These are phyloP conservation scores for Chrysanthemum seticuspe DNA, from an alignment of 129 eudicot species.

Conservation along the genomic window DNA sequence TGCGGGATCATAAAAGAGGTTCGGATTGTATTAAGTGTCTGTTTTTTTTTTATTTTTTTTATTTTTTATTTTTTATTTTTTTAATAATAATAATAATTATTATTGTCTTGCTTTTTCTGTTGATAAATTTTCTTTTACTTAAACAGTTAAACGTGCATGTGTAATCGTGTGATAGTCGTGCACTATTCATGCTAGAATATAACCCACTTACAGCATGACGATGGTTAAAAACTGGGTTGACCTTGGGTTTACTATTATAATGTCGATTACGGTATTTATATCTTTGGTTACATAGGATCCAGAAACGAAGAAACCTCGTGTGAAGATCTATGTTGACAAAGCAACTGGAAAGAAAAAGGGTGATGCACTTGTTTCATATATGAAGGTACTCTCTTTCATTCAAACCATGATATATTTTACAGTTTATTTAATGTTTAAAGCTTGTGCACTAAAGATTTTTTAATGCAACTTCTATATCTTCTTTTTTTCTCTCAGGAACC, in stretches of 20 bases:
- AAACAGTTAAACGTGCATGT: no score
- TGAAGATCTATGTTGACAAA: slow-evolving; percentile 89
- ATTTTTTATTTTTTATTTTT: not conserved
- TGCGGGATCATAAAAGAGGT: slow-evolving; percentile 98
- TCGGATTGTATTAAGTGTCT: slow-evolving; percentile 17
- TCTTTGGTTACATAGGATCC: slow-evolving; percentile 63
- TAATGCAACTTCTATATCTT: not conserved
- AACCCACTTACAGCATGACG: no score
- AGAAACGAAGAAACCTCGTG: slow-evolving; percentile 94
- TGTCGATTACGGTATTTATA: not conserved
- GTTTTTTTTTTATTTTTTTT: not conserved
- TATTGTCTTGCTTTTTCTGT: slow-evolving; percentile 2
- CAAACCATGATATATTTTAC: not conserved
- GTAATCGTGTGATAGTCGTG: no score
- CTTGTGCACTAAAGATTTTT: slow-evolving; percentile 11
- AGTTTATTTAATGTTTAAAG: slow-evolving; percentile 4
- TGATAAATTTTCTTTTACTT: not conserved
- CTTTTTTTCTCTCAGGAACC: slow-evolving; percentile 58
- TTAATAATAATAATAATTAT: not conserved
- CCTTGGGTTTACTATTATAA: slow-evolving; percentile 1
- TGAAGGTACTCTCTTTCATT: slow-evolving; percentile 58
- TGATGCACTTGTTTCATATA: slow-evolving; percentile 88
- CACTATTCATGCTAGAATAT: no score
- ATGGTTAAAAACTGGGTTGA: no score
- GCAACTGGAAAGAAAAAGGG: slow-evolving; percentile 89